These are phyloP conservation scores for Phyllachora maydis DNA, from an alignment of 2,329 filamentous ascomycete genomes.

Conservation along the genomic window DNA sequence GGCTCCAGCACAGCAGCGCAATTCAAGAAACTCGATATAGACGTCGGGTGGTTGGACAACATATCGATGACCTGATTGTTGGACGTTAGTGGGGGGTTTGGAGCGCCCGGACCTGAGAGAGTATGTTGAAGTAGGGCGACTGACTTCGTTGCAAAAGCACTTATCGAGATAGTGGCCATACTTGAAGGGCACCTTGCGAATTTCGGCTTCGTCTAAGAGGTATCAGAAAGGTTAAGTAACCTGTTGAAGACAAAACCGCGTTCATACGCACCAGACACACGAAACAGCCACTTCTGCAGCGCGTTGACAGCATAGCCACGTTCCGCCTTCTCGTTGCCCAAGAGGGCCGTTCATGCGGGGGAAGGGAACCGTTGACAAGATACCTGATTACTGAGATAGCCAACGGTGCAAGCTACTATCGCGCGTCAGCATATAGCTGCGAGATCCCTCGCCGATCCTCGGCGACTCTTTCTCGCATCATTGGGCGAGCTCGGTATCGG, in stretches of 20 bases:
- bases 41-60: conserved; percentile 30
- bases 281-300: conserved; percentile 13
- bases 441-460: too few relatives aligned
- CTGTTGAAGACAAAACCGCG: neutral
- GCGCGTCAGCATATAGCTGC: too few relatives aligned
- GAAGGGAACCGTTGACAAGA: too few relatives aligned
- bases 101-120: too few relatives aligned
- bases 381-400: too few relatives aligned
- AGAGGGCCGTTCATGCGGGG: too few relatives aligned
- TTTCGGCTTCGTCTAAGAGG: conserved; percentile 24
- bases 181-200: conserved; percentile 32
- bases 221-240: neutral
- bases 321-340: too few relatives aligned
- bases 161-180: conserved; percentile 40
- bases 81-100: neutral
- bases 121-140: too few relatives aligned
- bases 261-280: conserved; percentile 9
- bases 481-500: too few relatives aligned
- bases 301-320: too few relatives aligned
- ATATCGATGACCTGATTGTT: conserved; percentile 26
- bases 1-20: conserved; percentile 26
- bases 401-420: too few relatives aligned
- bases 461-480: too few relatives aligned
- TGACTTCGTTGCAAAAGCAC: conserved; percentile 34
- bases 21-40: conserved; percentile 33